Evolutionary conservation across 768 basidiomycete species (phyloP).

Genomic region (Naematelia aurantialba): DNA sequence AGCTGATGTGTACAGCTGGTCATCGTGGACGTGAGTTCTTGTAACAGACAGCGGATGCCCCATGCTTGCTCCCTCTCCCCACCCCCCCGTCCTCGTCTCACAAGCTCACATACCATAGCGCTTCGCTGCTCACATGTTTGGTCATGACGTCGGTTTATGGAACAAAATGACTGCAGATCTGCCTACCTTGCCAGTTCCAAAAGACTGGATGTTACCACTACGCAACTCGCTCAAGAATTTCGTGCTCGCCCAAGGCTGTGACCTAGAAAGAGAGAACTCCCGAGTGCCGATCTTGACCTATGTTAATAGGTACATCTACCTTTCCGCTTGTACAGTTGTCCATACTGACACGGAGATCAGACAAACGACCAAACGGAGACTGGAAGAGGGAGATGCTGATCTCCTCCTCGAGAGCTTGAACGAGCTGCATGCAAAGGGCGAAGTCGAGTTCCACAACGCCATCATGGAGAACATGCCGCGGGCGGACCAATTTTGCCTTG

Average conservation of each 20-base stretch:
- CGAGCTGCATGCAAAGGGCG: slow-evolving; percentile 21
- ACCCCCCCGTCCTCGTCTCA: too few relatives aligned
- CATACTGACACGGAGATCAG: too few relatives aligned
- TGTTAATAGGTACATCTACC: slow-evolving; percentile 17
- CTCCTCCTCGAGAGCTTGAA: slow-evolving; percentile 17
- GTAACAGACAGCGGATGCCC: too few relatives aligned
- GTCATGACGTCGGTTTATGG: slow-evolving; percentile 14
- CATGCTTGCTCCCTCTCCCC: too few relatives aligned
- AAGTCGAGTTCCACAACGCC: slow-evolving; percentile 28
- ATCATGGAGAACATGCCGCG: slow-evolving; percentile 26
- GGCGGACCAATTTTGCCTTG: slow-evolving; percentile 21
- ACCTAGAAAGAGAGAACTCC: slow-evolving; percentile 6
- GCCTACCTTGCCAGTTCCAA: slow-evolving; percentile 12
- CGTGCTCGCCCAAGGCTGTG: slow-evolving; percentile 12
- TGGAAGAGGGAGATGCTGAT: slow-evolving; percentile 20
- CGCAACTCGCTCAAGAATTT: slow-evolving; percentile 12
- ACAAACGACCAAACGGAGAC: slow-evolving; percentile 27
- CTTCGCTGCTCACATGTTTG: slow-evolving; percentile 24
- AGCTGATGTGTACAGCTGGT: slow-evolving; percentile 10
- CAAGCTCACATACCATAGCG: slow-evolving; percentile 17
- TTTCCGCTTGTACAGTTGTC: background rate
- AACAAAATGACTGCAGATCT: slow-evolving; percentile 40
- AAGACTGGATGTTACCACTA: slow-evolving; percentile 35
- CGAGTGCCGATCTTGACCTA: slow-evolving; percentile 33
- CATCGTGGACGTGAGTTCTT: slow-evolving; percentile 29